Evolutionary conservation across 805 yeast genomes (phyloP), one percentile per base, ranked within the genome.

Genomic region (Candida incommunis): DNA sequence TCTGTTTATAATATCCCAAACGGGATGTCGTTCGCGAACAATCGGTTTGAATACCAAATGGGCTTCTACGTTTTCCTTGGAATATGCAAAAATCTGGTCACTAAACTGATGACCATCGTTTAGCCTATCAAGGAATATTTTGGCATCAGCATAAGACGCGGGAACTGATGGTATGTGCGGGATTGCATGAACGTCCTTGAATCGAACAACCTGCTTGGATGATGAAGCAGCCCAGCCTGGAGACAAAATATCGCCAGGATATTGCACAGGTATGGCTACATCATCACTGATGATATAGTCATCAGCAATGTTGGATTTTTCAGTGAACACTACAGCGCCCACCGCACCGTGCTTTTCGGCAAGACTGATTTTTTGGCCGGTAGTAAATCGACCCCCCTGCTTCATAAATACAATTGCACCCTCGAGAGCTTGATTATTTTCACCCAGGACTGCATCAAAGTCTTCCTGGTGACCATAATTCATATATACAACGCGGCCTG

Each of bases 161-260:
- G 96, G 88, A 0, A 84, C 66, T 4, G 82, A 70, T 1, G 95
- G 94, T 3, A 90, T 75, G 16, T 76, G 70, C 1, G 94, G 82
- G 2, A 83, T 67, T 34, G 74, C 66, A 3, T 69, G 81, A 2
- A 80, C 69, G 22, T 72, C 64, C 4, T 66, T 60, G 64, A 76
- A 64, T 13, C 61, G 63, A 16, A 66, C 56, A 45, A 68, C 66
- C 15, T 66, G 66, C 41, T 62, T 62, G 45, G 61, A 59, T 21
- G 64, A 66, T 34, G 64, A 64, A 21, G 74, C 64, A 0, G 80
- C 68, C 78, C 81, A 77, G 1, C 94, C 95, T 0, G 95, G 94
- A 2, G 82, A 71, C 27, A 83, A 58, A 2, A 86, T 74, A 59
- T 87, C 92, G 5, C 96, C 96, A 1, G 90, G 74, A 46, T 75